A percentile compares a stretch with the other conserved stretches of the same genome.
These are phyloP conservation scores for Reticulascus tulasneorum DNA, from an alignment of 2,329 filamentous ascomycete genomes.

Conservation along the genomic window DNA sequence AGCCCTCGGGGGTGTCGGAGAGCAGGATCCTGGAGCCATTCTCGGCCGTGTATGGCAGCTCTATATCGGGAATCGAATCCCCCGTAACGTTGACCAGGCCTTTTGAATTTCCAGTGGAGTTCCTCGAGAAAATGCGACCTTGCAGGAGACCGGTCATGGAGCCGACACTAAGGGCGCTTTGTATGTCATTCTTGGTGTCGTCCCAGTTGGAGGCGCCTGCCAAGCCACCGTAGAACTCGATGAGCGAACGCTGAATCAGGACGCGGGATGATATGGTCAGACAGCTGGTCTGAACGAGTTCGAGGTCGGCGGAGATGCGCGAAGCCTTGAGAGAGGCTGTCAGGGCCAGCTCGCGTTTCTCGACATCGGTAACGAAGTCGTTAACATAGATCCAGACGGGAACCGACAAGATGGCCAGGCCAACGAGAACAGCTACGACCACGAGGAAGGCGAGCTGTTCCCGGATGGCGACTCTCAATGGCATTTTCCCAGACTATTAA, in stretches of 20 bases:
- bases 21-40: constrained; percentile 58
- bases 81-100: constrained; percentile 65
- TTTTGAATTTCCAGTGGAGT: constrained; percentile 50
- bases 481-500: constrained; percentile 14
- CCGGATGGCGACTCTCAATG: constrained; percentile 81
- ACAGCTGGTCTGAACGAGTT: constrained; percentile 73
- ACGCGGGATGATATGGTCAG: constrained; percentile 66
- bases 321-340: constrained; percentile 84
- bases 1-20: constrained; percentile 61
- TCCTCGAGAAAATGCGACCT: constrained; percentile 67
- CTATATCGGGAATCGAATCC: constrained; percentile 41
- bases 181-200: constrained; percentile 59
- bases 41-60: constrained; percentile 56
- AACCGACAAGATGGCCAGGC: constrained; percentile 73
- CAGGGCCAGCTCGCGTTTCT: constrained; percentile 62
- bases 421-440: constrained; percentile 67
- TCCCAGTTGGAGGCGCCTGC: constrained; percentile 56
- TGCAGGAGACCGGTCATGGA: constrained; percentile 61
- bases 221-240: constrained; percentile 52
- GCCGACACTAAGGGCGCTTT: constrained; percentile 63
- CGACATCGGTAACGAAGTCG: constrained; percentile 47
- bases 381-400: constrained; percentile 65
- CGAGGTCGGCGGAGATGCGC: constrained; percentile 73
- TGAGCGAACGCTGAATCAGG: constrained; percentile 52
- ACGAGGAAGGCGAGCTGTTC: constrained; percentile 83